Conservation (phyloP, 129 eudicot species). For the Pittosporum tobira region DNA sequence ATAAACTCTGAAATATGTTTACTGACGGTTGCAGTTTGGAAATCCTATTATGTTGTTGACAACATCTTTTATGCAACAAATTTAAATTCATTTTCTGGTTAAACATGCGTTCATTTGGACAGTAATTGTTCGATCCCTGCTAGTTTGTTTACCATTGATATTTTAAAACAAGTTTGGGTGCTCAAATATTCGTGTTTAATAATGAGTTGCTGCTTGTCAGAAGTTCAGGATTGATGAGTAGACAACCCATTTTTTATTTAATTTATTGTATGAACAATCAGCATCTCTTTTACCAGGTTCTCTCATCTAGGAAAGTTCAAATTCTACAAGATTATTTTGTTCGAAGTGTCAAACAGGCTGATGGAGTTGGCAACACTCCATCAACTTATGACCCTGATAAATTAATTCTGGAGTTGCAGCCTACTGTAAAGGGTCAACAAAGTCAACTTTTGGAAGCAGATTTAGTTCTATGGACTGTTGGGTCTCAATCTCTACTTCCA, state of each 20-base stretch:
- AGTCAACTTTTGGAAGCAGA: conserved; percentile 68
- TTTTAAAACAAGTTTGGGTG: neutral
- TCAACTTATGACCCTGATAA: conserved; percentile 32
- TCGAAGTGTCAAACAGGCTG: conserved; percentile 43
- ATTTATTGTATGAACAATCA: no score
- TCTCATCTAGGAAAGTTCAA: conserved; percentile 70
- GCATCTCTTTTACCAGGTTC: conserved; percentile 51
- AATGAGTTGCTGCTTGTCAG: no score
- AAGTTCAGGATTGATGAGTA: no score
- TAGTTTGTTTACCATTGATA: neutral
- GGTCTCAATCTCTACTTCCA: conserved; percentile 80
- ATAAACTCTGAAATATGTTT: neutral
- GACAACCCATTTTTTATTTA: no score
- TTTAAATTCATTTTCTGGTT: no score
- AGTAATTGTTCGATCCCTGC: neutral
- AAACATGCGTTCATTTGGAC: neutral
- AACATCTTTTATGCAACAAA: neutral
- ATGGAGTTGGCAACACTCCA: conserved; percentile 9
- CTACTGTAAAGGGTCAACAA: conserved; percentile 66
- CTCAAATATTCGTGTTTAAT: no score
- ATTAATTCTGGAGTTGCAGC: conserved; percentile 56
- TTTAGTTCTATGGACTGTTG: conserved; percentile 92
- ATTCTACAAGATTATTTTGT: conserved; percentile 72
- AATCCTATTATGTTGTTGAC: neutral
- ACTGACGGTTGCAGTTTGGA: neutral